Evolutionary conservation across 1,139 yeast species (phyloP).

Genomic region (Kodamaea alishanica): DNA sequence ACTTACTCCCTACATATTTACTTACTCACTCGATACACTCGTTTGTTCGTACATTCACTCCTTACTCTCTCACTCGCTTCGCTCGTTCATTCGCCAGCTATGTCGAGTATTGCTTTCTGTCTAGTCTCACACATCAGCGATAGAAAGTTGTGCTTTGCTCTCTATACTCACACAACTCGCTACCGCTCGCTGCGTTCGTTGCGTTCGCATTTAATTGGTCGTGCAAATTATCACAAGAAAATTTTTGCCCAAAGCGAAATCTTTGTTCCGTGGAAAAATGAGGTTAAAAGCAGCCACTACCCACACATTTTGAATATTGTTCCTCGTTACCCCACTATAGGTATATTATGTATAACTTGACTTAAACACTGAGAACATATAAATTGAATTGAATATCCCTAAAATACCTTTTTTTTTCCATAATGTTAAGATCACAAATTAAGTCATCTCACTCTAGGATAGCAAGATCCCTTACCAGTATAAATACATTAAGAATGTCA

Average conservation of each 20-base stretch:
- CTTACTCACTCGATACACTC: no score
- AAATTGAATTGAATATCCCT: constrained; percentile 2
- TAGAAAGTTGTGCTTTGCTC: no score
- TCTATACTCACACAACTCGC: no score
- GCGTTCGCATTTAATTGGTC: no score
- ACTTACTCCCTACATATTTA: no score
- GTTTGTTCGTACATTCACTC: no score
- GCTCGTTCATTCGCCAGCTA: no score
- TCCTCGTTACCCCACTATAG: constrained; percentile 3
- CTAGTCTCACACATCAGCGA: no score
- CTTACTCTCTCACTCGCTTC: no score
- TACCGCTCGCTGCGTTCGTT: no score
- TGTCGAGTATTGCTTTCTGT: no score
- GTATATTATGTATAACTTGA: not conserved
- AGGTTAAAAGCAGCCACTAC: not conserved
- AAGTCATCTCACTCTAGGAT: constrained; percentile 4
- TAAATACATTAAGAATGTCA: constrained; percentile 18
- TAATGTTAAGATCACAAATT: constrained; percentile 10
- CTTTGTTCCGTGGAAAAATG: constrained; percentile 5
- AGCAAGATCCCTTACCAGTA: not conserved
- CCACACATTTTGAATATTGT: constrained; percentile 1
- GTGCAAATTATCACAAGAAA: constrained; percentile 11
- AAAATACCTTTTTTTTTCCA: not conserved
- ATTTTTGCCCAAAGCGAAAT: not conserved
- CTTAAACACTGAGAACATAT: constrained; percentile 2